Base-by-base conservation (phyloP, 139 green algal species). In the Volvox africanus region DNA sequence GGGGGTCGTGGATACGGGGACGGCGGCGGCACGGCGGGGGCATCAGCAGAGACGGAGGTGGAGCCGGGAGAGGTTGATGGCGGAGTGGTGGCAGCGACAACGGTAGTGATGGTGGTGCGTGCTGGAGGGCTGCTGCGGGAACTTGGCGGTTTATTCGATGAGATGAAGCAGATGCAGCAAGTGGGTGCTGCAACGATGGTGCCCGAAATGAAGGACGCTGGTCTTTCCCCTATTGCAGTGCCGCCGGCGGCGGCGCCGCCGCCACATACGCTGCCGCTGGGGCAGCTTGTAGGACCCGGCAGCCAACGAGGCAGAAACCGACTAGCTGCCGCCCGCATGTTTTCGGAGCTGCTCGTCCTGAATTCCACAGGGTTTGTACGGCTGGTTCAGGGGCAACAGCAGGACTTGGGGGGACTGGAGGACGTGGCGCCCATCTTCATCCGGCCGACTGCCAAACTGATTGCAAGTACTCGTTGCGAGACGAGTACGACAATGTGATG, bases 311-410 rank as follows among this genome's bases (percentile, higher is more conserved):
- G 50, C 24, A 33, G 24, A 44, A 71, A 44, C 80, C 82, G 82
- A 2, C 62, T 88, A 30, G 62, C 61, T 21, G 82, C 82, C 0
- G 18, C 3, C 1, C 62, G 62, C 0, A 11, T 88, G 62, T 88
- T 88, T 35, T 50, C 82, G 30, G 82, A 88, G 82, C 82, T 88
- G 82, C 62, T 88, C 32, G 82, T 88, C 32, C 62, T 88, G 82
- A 33, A 88, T 22, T 37, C 62, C 44, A 33, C 22, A 11, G 62
- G 82, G 1, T 33, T 37, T 36, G 82, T 88, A 13, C 17, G 30
- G 61, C 19, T 88, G 62, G 32, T 55, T n/a, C 80, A 86, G 80
- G 55, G 26, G 55, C 28, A 44, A 26, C 28, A 33, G 37, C 19
- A 22, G 80, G 80, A 24, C n/a, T n/a, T n/a, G 80, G 80, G 13